Conservation (phyloP, 345 rosid genomes). For the Gossypium australe region DNA sequence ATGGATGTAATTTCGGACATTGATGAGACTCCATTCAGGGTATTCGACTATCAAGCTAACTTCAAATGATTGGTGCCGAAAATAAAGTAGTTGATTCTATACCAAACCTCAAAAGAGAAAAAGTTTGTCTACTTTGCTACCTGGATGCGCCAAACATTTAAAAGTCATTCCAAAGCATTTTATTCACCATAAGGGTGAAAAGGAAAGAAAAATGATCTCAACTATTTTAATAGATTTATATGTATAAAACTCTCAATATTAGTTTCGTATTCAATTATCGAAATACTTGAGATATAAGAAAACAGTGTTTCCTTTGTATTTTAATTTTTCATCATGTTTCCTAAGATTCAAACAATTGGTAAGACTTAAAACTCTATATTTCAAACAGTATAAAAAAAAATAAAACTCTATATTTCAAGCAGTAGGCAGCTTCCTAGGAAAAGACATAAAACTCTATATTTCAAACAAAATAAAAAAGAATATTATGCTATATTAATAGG, state of each 20-base stretch:
- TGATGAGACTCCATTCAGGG: not conserved
- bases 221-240: not conserved
- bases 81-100: not conserved
- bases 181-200: not conserved
- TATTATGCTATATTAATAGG: too few species aligned
- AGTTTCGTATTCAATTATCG: not conserved
- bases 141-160: not conserved
- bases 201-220: not conserved
- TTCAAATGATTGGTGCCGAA: not conserved
- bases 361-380: too few species aligned
- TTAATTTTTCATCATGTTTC: not conserved
- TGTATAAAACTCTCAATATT: too few species aligned
- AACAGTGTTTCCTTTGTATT: not conserved
- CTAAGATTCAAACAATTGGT: constrained; percentile 3
- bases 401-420: too few species aligned
- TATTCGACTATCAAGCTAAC: not conserved
- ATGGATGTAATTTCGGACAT: not conserved
- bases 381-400: not conserved
- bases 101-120: not conserved
- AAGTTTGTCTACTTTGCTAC: not conserved
- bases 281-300: not conserved
- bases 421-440: too few species aligned
- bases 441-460: too few species aligned
- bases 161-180: not conserved
- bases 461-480: not conserved